Evolutionary conservation across 257 asterid species (phyloP), one percentile per base, ranked within the genome.

Genomic region (Solanum dulcamara): DNA sequence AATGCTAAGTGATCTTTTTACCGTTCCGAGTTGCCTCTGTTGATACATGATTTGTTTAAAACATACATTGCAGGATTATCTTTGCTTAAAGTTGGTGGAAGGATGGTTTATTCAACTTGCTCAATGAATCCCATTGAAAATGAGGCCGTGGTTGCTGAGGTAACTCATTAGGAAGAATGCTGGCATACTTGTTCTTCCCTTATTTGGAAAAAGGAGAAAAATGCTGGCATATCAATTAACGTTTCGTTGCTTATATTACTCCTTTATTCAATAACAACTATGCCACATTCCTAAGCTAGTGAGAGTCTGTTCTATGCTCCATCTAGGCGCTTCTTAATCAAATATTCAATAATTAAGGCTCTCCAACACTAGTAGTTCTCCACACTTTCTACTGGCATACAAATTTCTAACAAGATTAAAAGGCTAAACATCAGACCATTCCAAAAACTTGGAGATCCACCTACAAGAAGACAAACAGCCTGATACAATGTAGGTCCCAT

Each of bases 61-160:
- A 55, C 86, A 50, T 89, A 81, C 75, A 40, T 87, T 89, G 83
- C 95, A 96, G 99, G 98, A 85, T 18, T 93, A 86, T 92, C 98
- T 80, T 92, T 96, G 94, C 96, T 94, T 86, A 94, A 92, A 89
- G 95, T 92, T 86, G 97, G 96, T 88, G 95, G 97, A 30, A 91
- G 93, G 86, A 89, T 94, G 92, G 92, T 94, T 48, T 94, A 94
- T 86, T 94, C 97, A 53, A 94, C 97, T 81, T 92, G 97, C 91
- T 92, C 96, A 33, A 92, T 94, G 95, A 94, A 94, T 86, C 97
- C 97, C 62, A 88, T 93, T 86, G 96, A 94, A 90, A 92, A 94
- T 84, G 96, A 94, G 89, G 94, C 97, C 32, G 97, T 89, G 64
- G 95, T 93, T 85, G 92, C 97, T 10, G 97, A 96, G 96, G 98